These are phyloP conservation scores for Soucietia sequanensis DNA, from an alignment of 805 yeast genomes.

Conservation along the genomic window DNA sequence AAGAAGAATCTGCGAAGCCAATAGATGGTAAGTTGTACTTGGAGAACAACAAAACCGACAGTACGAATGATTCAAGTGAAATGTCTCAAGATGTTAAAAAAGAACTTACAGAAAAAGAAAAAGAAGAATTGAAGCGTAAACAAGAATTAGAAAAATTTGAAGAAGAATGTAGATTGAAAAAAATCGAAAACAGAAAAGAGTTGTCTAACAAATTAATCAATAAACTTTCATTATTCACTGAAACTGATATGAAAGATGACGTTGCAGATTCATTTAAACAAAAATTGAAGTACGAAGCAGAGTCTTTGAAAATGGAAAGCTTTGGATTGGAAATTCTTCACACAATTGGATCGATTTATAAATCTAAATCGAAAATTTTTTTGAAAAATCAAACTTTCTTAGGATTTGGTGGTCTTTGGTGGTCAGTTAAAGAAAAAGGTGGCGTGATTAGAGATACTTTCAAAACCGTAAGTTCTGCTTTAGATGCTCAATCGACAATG, in stretches of 20 bases:
- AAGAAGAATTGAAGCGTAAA: constrained; percentile 45
- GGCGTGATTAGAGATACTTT: constrained; percentile 71
- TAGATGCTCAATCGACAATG: constrained; percentile 78
- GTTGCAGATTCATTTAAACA: constrained; percentile 51
- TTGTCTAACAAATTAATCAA: constrained; percentile 56
- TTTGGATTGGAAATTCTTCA: constrained; percentile 83
- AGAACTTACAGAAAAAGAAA: constrained; percentile 30
- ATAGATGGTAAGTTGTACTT: no score
- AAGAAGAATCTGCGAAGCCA: no score
- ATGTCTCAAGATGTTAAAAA: constrained; percentile 20
- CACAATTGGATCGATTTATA: constrained; percentile 68
- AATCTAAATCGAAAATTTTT: constrained; percentile 61
- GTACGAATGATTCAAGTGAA: constrained; percentile 4
- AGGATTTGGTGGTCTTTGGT: constrained; percentile 69
- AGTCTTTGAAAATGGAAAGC: constrained; percentile 75
- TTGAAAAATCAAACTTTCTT: constrained; percentile 61
- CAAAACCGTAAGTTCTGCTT: constrained; percentile 67
- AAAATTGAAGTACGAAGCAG: constrained; percentile 79
- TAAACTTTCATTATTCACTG: constrained; percentile 43
- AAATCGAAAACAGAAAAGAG: constrained; percentile 61
- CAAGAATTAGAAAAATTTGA: constrained; percentile 65
- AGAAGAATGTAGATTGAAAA: constrained; percentile 69
- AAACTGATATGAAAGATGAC: constrained; percentile 44
- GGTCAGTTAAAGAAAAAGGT: constrained; percentile 70
- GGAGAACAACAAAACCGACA: constrained; percentile 7